A percentile compares a stretch with the other conserved stretches of the same genome.
Evolutionary conservation across 2,329 filamentous ascomycete genomes (phyloP).

Genomic region (Fusarium hainanense): DNA sequence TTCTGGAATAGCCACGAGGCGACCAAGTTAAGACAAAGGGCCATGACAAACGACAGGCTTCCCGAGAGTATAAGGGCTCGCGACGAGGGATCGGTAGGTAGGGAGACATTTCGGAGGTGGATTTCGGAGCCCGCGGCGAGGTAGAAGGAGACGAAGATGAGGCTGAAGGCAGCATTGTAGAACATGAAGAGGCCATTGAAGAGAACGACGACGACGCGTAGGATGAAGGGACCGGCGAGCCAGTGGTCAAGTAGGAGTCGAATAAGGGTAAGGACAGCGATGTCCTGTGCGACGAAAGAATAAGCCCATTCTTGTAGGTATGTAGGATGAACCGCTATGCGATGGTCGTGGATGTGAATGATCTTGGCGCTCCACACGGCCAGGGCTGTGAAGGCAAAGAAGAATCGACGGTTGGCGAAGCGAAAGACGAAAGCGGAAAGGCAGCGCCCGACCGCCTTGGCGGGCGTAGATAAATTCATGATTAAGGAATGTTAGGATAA

Average conservation of each 20-base stretch:
- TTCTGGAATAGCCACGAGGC: constrained; percentile 46
- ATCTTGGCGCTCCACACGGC: constrained; percentile 49
- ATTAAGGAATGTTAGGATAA: constrained; percentile 1
- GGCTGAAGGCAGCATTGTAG: constrained; percentile 19
- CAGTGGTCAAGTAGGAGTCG: constrained; percentile 47
- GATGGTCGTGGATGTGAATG: constrained; percentile 49
- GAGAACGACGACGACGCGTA: constrained; percentile 22
- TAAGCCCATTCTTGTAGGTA: constrained; percentile 36
- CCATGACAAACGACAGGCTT: constrained; percentile 42
- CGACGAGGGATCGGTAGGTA: constrained; percentile 48
- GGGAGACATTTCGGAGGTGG: constrained; percentile 50
- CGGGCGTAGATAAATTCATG: constrained; percentile 6
- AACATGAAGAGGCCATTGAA: constrained; percentile 24
- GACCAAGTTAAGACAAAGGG: constrained; percentile 25
- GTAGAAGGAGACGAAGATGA: constrained; percentile 48
- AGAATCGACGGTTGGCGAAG: constrained; percentile 46
- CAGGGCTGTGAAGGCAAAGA: constrained; percentile 49
- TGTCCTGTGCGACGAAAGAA: constrained; percentile 52
- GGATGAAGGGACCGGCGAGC: constrained; percentile 28
- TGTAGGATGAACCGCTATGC: constrained; percentile 40
- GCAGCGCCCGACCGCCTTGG: constrained; percentile 7
- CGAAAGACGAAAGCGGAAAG: constrained; percentile 24
- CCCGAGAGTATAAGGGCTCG: constrained; percentile 49
- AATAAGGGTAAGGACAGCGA: constrained; percentile 47
- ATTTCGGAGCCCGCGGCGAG: constrained; percentile 49